Base-by-base conservation (phyloP, 495 filamentous ascomycete genomes). In the Aspergillus nanangensis region DNA sequence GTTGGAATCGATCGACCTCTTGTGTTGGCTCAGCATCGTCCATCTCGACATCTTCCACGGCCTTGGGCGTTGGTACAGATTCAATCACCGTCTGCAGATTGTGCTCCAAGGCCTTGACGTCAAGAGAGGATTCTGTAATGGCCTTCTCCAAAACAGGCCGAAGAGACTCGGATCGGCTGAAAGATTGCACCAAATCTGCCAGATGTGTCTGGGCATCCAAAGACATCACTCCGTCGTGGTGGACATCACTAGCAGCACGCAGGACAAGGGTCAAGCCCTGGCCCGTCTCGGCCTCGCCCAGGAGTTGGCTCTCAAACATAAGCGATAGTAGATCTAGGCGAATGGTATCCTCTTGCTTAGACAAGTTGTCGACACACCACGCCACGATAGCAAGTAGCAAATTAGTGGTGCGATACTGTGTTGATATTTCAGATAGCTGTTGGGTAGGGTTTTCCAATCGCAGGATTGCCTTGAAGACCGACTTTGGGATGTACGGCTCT, bases 381-480 rank as follows among this genome's bases (percentile, higher is more conserved):
- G 85, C 62, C 41, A 82, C 77, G 18, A 91, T 63, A 1, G 88
- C 86, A 56, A 89, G 81, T 7, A 84, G 74, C 20, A 96, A 69
- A 42, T 81, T 84, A 18, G 87, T 87, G 3, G 89, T 76, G 23
- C 77, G 74, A 49, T 87, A 83, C 51, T 83, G 76, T 34, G 71
- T 59, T 3, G 78, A 72, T 48, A 94, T 75, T 20, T 82, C 75
- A 5, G 76, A 49, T 3, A 96, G 62, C 9, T 77, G 70, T 13
- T 67, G 56, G 19, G 76, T 62, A 2, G 90, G 66, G 27, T 80
- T 69, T 3, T 78, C 75, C 37, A 87, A 56, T 29, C 82, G 83
- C 33, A 88, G 58, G 9, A 96, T 57, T 2, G 81, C 79, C 60
- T 79, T 86, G 42, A 84, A 78, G 13, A 91, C 80, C 39, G 77